Conservation (phyloP, 441 rosid species). For the Gossypium gossypioides region DNA sequence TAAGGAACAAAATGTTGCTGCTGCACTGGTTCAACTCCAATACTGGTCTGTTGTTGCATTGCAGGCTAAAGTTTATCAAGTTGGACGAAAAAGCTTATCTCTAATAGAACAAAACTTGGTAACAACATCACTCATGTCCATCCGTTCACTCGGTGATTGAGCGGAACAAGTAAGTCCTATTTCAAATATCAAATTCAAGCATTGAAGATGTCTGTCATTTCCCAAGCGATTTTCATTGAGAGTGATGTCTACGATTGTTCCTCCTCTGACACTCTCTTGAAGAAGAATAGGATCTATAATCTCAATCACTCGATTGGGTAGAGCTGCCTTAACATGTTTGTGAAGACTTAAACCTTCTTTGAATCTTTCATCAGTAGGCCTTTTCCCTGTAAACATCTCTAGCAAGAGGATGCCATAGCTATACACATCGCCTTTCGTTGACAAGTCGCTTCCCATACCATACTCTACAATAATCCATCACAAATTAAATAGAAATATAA, state of each 20-base stretch:
- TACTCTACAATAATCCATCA: not conserved
- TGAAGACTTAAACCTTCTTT: not conserved
- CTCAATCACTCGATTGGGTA: not conserved
- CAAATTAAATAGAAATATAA: not conserved
- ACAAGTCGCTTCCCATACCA: not conserved
- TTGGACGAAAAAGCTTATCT: not conserved
- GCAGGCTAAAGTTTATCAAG: not conserved
- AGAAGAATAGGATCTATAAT: not conserved
- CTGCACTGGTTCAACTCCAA: no score
- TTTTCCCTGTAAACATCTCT: not conserved
- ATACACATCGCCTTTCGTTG: not conserved
- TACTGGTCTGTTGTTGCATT: no score
- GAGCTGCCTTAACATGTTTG: not conserved
- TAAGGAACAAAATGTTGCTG: no score
- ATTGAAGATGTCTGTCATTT: not conserved
- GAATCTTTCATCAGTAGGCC: not conserved
- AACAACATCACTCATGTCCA: not conserved
- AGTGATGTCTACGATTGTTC: not conserved
- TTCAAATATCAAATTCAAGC: not conserved
- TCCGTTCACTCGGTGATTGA: not conserved
- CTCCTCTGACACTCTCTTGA: not conserved
- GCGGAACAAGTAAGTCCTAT: not conserved
- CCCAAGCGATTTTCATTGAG: not conserved
- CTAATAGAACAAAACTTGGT: not conserved
- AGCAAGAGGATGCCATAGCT: not conserved